Base-by-base conservation (phyloP, 2,329 filamentous ascomycete genomes). In the Dactylella cylindrospora region DNA sequence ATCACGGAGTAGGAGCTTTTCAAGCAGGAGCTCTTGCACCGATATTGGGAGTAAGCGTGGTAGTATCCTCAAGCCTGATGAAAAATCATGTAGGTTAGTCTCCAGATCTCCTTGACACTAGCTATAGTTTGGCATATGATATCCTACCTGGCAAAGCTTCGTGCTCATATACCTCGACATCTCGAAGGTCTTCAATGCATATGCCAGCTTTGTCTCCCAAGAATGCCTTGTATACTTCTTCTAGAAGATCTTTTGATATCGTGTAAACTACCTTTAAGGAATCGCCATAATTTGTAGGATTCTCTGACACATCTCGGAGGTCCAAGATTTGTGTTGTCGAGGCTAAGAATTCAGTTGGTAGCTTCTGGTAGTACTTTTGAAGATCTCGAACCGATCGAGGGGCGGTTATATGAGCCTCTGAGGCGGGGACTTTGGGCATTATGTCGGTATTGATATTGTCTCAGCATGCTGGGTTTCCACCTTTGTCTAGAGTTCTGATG, bases 1-100 rank as follows among this genome's bases (percentile, higher is more conserved):
- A 71, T 95, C 86, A 44, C 80, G 80, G 73, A 94, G 88, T 23
- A 96, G 76, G 65, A 95, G 79, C 50, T 81, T 82, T 36, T 82
- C 81, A 3, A 97, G 78, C 2, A 97, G 77, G 29, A 76, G 74
- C 59, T 78, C 75, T 71, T 98, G 93, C 10, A 87, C 76, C 4
- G 75, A 69, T 12, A 80, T 78, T 3, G 90, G 84, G 7, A 97
- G 74, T 6, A 97, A 76, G 20, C 80, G 79, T 9, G 90, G 90
- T 2, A 90, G 75, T 46, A 97, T 80, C 52, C 86, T 78, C 7
- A 98, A 81, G 64, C 91, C 91, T 94, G 65, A 59, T 19, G 3
- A 20, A 8, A 28, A 9, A n/a, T 9, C n/a, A 15, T 15, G 50
- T 51, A 15, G 51, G 53, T 32, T 41, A n/a, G 43, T n/a, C 10